Conservation (phyloP, 2,329 filamentous ascomycete species). For the Grosmannia clavigera region DNA sequence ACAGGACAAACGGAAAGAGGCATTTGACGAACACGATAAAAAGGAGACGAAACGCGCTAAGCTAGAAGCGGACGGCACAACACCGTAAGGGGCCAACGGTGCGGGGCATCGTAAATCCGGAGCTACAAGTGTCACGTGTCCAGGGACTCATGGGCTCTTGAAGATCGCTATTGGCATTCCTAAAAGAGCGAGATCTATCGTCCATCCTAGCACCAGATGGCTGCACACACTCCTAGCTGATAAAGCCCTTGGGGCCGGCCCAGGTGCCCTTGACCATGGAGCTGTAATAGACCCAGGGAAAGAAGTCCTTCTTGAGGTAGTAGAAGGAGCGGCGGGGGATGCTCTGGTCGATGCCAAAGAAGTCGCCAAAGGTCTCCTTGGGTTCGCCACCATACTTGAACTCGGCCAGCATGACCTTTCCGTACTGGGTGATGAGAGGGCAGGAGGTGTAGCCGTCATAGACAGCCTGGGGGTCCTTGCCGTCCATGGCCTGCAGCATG, state of each 20-base stretch:
- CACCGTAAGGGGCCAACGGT: too few relatives aligned
- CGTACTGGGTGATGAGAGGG: slow-evolving; percentile 30
- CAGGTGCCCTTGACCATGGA: slow-evolving; percentile 42
- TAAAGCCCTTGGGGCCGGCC: slow-evolving; percentile 37
- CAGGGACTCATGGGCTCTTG: too few relatives aligned
- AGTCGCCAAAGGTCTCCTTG: slow-evolving; percentile 28
- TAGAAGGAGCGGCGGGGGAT: slow-evolving; percentile 26
- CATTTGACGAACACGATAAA: background rate
- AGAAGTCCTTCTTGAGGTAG: slow-evolving; percentile 34
- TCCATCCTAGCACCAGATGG: background rate
- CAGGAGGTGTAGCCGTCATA: slow-evolving; percentile 34
- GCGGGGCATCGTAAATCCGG: too few relatives aligned
- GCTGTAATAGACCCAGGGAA: slow-evolving; percentile 43
- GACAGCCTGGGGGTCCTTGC: slow-evolving; percentile 18
- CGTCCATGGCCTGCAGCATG: slow-evolving; percentile 23
- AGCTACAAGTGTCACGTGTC: too few relatives aligned
- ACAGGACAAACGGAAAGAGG: background rate
- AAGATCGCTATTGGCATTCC: background rate
- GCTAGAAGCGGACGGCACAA: background rate
- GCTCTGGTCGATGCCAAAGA: slow-evolving; percentile 24
- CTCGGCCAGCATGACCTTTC: slow-evolving; percentile 33
- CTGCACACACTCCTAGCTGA: background rate
- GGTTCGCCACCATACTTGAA: slow-evolving; percentile 34
- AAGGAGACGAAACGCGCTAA: background rate
- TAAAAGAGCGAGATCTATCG: background rate